Evolutionary conservation across 495 filamentous ascomycete species (phyloP).

Genomic region (Astrothelium subdiscretum): DNA sequence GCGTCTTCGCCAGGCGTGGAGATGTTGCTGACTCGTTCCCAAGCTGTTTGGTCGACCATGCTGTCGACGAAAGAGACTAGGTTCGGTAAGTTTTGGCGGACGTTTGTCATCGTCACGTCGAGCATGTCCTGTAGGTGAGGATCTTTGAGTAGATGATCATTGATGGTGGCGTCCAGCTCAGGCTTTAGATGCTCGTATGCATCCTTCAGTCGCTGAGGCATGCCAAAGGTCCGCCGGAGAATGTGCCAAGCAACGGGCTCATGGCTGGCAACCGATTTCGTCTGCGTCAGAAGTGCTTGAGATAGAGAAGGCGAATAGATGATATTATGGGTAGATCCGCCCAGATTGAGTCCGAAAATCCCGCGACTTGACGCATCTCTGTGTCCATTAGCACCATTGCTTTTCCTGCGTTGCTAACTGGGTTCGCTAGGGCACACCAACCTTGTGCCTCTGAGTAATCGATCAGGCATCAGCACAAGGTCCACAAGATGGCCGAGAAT

Average conservation of each 20-base stretch:
- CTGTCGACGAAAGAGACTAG: slow-evolving; percentile 49
- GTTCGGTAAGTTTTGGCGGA: slow-evolving; percentile 36
- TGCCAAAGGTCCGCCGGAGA: slow-evolving; percentile 40
- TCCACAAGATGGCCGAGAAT: slow-evolving; percentile 42
- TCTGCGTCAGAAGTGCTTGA: slow-evolving; percentile 33
- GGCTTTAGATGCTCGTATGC: slow-evolving; percentile 24
- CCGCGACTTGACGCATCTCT: slow-evolving; percentile 33
- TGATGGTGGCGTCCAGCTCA: slow-evolving; percentile 28
- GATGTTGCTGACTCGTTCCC: slow-evolving; percentile 42
- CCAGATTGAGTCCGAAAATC: slow-evolving; percentile 43
- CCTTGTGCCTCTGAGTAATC: slow-evolving; percentile 32
- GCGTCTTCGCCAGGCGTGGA: slow-evolving; percentile 18
- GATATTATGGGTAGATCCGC: slow-evolving; percentile 38
- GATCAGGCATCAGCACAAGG: slow-evolving; percentile 35
- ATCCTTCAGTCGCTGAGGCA: slow-evolving; percentile 25
- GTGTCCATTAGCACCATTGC: background rate
- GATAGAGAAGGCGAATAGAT: slow-evolving; percentile 41
- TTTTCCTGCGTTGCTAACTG: no score
- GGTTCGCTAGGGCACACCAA: no score
- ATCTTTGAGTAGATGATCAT: slow-evolving; percentile 32
- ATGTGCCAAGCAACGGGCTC: slow-evolving; percentile 30
- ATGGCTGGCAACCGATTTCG: slow-evolving; percentile 22
- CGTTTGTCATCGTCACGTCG: slow-evolving; percentile 20
- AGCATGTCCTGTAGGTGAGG: slow-evolving; percentile 33
- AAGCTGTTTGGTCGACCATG: slow-evolving; percentile 46